phyloP scores from a whole-genome alignment of 1,284 basidiomycete genomes.

The Sparassis latifolia region DNA sequence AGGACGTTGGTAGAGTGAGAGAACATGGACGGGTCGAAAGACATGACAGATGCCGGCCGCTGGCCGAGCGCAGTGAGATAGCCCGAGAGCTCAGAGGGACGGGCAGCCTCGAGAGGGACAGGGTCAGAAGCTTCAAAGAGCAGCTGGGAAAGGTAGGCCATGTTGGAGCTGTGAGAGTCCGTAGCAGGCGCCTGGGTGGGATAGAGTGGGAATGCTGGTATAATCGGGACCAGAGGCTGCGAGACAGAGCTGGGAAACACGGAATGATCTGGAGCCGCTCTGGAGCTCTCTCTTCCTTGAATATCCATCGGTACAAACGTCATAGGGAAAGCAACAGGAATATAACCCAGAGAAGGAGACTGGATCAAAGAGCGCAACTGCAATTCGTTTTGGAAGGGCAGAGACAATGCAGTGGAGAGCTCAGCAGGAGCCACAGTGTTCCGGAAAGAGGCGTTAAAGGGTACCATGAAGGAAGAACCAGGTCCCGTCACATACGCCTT shows the following conservation, averaged over 20 bases:
- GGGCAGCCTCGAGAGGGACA: neutral
- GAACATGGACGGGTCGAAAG: slow-evolving; percentile 5
- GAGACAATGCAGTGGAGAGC: neutral
- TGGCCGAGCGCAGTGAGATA: slow-evolving; percentile 3
- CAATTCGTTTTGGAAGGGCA: neutral
- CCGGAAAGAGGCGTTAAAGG: too few species aligned
- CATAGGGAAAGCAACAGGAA: slow-evolving; percentile 8
- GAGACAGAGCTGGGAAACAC: neutral
- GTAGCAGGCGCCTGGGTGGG: neutral
- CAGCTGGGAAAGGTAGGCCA: slow-evolving; percentile 9
- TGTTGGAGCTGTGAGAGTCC: neutral
- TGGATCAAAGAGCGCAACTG: slow-evolving; percentile 2
- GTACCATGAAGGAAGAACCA: too few species aligned
- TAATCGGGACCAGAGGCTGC: neutral
- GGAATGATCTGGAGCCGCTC: neutral
- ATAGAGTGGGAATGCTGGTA: neutral
- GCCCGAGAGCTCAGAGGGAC: neutral
- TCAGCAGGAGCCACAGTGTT: neutral
- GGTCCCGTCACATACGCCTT: too few species aligned
- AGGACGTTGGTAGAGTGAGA: slow-evolving; percentile 4
- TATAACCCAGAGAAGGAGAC: slow-evolving; percentile 9
- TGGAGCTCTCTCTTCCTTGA: neutral
- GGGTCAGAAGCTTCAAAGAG: slow-evolving; percentile 4
- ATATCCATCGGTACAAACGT: neutral
- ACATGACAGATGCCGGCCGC: neutral